phyloP scores from a whole-genome alignment of 768 basidiomycete species.

The Daedalea quercina region DNA sequence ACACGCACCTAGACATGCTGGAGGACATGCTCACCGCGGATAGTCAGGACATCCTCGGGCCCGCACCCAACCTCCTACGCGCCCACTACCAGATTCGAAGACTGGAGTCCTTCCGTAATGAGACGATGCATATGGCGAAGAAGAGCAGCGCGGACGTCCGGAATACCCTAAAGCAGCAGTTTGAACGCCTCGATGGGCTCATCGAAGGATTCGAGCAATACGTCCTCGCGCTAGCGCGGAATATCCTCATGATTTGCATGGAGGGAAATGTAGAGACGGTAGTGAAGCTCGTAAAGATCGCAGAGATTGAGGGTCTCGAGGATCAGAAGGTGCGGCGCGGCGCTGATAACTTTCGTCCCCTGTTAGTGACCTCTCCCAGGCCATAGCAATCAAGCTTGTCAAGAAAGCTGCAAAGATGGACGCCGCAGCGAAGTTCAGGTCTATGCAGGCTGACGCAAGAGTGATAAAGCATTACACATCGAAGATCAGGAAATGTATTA shows the following conservation, averaged over 20 bases:
- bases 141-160: conserved; percentile 63
- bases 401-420: conserved; percentile 92
- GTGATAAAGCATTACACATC: conserved; percentile 93
- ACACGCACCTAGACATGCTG: conserved; percentile 70
- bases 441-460: conserved; percentile 88
- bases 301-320: conserved; percentile 86
- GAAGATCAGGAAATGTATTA: conserved; percentile 77
- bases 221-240: conserved; percentile 68
- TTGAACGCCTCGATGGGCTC: conserved; percentile 78
- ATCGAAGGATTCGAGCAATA: conserved; percentile 83
- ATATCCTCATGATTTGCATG: conserved; percentile 72
- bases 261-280: conserved; percentile 81
- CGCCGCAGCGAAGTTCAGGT: conserved; percentile 88
- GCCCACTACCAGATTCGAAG: conserved; percentile 91
- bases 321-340: conserved; percentile 74
- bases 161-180: conserved; percentile 66
- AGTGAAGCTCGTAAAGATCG: conserved; percentile 88
- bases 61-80: conserved; percentile 81
- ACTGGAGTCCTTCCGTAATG: conserved; percentile 89
- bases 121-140: conserved; percentile 93
- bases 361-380: conserved; percentile 38
- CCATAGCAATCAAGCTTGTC: conserved; percentile 88
- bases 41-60: conserved; percentile 71
- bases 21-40: conserved; percentile 74
- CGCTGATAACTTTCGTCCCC: conserved; percentile 2